A percentile compares a stretch with the other conserved stretches of the same genome.
These are phyloP conservation scores for Ramalina peruviana DNA, from an alignment of 495 filamentous ascomycete genomes.

Conservation along the genomic window DNA sequence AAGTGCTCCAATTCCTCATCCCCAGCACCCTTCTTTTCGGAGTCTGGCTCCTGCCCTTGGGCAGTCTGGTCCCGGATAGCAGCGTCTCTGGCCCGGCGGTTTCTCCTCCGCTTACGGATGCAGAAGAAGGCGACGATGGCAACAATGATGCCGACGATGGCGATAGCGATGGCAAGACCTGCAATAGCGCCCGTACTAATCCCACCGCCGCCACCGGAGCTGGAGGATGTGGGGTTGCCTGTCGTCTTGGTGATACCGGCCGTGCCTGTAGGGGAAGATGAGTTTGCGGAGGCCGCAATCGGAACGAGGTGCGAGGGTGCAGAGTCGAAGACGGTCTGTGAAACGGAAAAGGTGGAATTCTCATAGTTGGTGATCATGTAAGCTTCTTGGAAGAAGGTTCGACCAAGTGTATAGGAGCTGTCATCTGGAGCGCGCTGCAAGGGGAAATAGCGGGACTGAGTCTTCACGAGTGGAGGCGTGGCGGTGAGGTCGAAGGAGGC, in stretches of 20 bases:
- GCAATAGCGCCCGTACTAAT: conserved; percentile 11
- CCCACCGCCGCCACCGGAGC: neutral
- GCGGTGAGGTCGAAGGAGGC: conserved; percentile 36
- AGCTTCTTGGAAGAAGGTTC: conserved; percentile 44
- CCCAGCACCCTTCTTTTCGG: neutral
- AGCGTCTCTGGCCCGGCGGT: neutral
- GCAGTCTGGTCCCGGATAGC: neutral
- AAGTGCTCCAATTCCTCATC: no score
- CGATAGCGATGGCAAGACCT: conserved; percentile 11
- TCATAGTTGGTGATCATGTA: conserved; percentile 17
- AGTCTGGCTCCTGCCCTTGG: conserved; percentile 4
- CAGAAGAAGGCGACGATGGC: conserved; percentile 6
- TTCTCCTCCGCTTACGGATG: neutral
- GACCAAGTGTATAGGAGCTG: conserved; percentile 37
- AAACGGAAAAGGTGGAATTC: conserved; percentile 12
- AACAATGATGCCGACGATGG: conserved; percentile 6
- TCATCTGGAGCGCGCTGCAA: conserved; percentile 33
- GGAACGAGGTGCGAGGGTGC: conserved; percentile 10
- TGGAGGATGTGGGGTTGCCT: neutral
- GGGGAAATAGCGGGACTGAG: conserved; percentile 34
- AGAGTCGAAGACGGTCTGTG: conserved; percentile 11
- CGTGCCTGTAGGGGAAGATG: neutral
- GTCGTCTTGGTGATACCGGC: conserved; percentile 2
- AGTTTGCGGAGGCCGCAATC: conserved; percentile 4
- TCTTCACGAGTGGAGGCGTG: conserved; percentile 23